These are phyloP conservation scores for Coemansia aciculifera DNA, from an alignment of 192 early-diverging fungal species.

Conservation along the genomic window DNA sequence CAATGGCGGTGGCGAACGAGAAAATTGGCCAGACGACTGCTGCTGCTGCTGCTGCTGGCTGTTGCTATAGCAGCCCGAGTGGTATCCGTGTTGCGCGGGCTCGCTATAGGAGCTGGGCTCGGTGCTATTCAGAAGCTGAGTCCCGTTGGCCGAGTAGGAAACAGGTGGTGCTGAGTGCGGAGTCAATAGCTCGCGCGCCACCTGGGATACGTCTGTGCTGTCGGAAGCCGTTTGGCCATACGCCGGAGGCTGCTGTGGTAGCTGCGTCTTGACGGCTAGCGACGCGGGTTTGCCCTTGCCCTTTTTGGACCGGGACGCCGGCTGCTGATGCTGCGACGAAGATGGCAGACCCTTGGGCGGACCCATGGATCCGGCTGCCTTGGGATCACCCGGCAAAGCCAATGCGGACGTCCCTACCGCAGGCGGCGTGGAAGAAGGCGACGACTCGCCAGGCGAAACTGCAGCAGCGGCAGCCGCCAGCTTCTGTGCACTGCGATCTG, in stretches of 20 bases:
- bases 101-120: slow-evolving; percentile 15
- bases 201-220: background rate
- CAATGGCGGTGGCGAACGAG: background rate
- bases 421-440: slow-evolving; percentile 12
- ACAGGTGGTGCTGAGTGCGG: slow-evolving; percentile 43
- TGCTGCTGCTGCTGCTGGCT: slow-evolving; percentile 1
- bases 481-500: slow-evolving; percentile 18
- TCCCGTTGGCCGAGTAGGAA: slow-evolving; percentile 54
- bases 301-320: slow-evolving; percentile 7
- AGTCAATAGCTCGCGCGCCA: background rate
- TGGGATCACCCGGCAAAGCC: slow-evolving; percentile 6
- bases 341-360: slow-evolving; percentile 7
- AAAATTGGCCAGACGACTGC: slow-evolving; percentile 7
- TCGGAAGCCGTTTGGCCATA: background rate
- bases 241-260: background rate
- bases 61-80: background rate
- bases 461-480: slow-evolving; percentile 1
- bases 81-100: background rate
- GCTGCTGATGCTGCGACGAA: background rate
- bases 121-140: slow-evolving; percentile 44
- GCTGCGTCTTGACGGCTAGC: background rate
- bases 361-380: slow-evolving; percentile 1
- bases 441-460: slow-evolving; percentile 1
- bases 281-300: slow-evolving; percentile 9
- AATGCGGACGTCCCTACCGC: slow-evolving; percentile 6